Evolutionary conservation across 164 flowering plant species (phyloP).

Genomic region (Annona squamosa): DNA sequence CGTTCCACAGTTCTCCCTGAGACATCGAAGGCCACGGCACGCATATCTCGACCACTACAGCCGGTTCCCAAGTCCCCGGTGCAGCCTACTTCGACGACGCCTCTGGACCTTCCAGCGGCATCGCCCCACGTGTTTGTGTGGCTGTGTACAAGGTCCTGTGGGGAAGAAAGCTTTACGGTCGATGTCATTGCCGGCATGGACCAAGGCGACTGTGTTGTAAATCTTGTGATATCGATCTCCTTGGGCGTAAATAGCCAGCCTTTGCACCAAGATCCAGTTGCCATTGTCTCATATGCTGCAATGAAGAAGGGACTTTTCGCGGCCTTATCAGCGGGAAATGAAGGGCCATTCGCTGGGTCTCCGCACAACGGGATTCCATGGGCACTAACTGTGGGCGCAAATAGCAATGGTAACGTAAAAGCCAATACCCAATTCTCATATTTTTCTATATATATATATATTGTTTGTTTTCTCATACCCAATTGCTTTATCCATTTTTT

Average conservation of each 20-base stretch:
- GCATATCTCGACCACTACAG: slow-evolving; percentile 64
- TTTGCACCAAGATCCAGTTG: slow-evolving; percentile 50
- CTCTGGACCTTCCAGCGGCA: slow-evolving; percentile 46
- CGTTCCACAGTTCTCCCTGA: slow-evolving; percentile 48
- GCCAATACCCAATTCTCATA: too few relatives aligned
- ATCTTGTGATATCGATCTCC: slow-evolving; percentile 56
- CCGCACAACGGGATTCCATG: slow-evolving; percentile 69
- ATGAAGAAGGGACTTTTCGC: slow-evolving; percentile 54
- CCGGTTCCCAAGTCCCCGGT: slow-evolving; percentile 38
- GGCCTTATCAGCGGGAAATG: slow-evolving; percentile 64
- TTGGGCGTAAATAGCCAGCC: slow-evolving; percentile 35
- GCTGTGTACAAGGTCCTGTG: slow-evolving; percentile 69
- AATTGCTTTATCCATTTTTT: too few relatives aligned
- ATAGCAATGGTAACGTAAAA: slow-evolving; percentile 14
- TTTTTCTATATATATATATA: too few relatives aligned
- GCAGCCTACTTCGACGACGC: slow-evolving; percentile 62
- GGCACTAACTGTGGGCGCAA: slow-evolving; percentile 58
- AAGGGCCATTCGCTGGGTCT: slow-evolving; percentile 36
- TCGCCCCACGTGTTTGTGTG: slow-evolving; percentile 55
- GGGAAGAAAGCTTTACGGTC: slow-evolving; percentile 29
- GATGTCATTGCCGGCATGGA: slow-evolving; percentile 68
- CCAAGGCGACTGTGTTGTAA: slow-evolving; percentile 52
- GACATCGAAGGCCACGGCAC: slow-evolving; percentile 77
- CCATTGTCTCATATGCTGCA: slow-evolving; percentile 63
- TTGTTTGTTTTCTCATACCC: too few relatives aligned